Base-by-base conservation (phyloP, 768 basidiomycete species). In the Tulasnella sp. region DNA sequence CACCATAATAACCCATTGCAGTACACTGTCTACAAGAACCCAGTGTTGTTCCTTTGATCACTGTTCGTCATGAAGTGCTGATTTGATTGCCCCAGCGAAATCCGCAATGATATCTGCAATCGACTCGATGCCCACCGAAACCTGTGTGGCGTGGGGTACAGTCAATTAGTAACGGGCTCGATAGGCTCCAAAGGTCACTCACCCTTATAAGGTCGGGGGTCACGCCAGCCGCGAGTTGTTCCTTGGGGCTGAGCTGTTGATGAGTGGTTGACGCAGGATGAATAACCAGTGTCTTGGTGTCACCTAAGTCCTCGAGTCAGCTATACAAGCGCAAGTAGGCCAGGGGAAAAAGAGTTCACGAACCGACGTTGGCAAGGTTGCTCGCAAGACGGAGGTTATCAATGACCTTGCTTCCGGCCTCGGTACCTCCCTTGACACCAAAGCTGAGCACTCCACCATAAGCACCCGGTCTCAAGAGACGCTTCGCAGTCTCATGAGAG, bases 221-320 rank as follows among this genome's bases (percentile, higher is more conserved):
- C 13, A 93, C 92, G 9, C 93, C 93, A n/a, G 90, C 86, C 7
- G 86, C 84, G 13, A 86, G 79, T 81, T 90, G 90, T 82, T 94
- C 93, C 76, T 87, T 88, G 29, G 84, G 84, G 0, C 86, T 86
- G 71, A 93, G 85, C 83, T 93, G 92, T 51, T 89, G 86, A 81
- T 95, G 93, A 0, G 93, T 94, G 32, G 93, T 93, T 32, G 88
- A 88, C 5, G 90, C 91, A 0, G 93, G 92, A 81, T 92, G 91
- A 78, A 94, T 92, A 55, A 92, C 91, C 20, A 94, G 75, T 6
- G 75, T 76, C 32, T 76, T 76, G 6, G 75, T 44, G 32, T 76
- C 75, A 35, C 75, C 75, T 70, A 42, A 23, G 32, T n/a, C 2
- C 70, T 35, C 70, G 13, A 29, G 11, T 44, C 44, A 44, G 44